Conservation (phyloP, 1,284 basidiomycete species). For the Puccinia horiana region DNA sequence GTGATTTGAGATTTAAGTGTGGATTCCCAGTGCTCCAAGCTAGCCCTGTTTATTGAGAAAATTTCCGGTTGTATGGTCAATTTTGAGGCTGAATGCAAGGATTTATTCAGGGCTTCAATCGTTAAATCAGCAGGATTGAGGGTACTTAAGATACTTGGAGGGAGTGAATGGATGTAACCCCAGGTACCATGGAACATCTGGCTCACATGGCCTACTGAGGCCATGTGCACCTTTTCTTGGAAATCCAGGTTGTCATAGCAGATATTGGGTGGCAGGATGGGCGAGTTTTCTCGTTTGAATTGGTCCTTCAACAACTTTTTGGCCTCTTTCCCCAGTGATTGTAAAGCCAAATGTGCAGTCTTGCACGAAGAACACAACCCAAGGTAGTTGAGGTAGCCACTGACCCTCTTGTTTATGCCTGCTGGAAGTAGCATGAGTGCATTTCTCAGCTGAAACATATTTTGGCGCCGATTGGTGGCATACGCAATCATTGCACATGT, state of each 20-base stretch:
- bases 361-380: background rate
- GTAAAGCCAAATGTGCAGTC: background rate
- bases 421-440: background rate
- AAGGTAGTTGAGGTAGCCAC: background rate
- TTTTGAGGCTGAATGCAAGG: background rate
- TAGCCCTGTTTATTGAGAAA: background rate
- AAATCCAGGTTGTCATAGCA: conserved; percentile 23
- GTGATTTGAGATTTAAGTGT: background rate
- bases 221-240: conserved; percentile 2
- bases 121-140: background rate
- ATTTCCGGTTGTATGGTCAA: background rate
- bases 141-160: background rate
- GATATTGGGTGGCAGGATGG: background rate
- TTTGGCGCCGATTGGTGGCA: background rate
- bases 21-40: background rate
- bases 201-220: background rate
- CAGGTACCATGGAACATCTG: too few species aligned
- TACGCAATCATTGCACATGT: background rate
- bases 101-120: background rate
- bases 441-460: background rate
- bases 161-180: background rate
- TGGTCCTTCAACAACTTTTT: background rate
- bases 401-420: background rate
- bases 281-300: background rate
- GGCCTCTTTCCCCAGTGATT: background rate